Evolutionary conservation across 495 filamentous ascomycete species (phyloP), one percentile per base, ranked within the genome.

Genomic region (Jackrogersella multiformis): DNA sequence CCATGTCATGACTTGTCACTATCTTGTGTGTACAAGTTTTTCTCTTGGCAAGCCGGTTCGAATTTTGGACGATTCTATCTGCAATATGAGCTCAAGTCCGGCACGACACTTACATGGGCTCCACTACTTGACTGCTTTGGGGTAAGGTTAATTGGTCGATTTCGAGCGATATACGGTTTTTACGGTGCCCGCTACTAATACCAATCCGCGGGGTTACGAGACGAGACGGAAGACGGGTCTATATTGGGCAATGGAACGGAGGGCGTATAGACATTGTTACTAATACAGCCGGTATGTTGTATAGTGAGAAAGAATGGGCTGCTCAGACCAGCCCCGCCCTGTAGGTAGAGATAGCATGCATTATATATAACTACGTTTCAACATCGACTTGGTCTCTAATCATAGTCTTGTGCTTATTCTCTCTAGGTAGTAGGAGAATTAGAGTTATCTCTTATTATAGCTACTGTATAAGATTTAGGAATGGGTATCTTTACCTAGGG

Each of bases 341-440:
- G 32, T 64, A 39, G 26, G 42, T 64, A 56, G 20, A 56, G 48
- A 49, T 26, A 48, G 13, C 21, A 54, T 55, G 41, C 35, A 63
- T 58, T 63, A 63, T 59, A 64, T 45, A 63, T 62, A 67, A 30
- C 15, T 59, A 41, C 34, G 12, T 28, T 34, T n/a, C 28, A 41
- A 30, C 16, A 16, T 30, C 4, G 8, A 26, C 12, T 30, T n/a
- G n/a, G n/a, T n/a, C n/a, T n/a, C n/a, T n/a, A n/a, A n/a, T n/a
- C n/a, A n/a, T n/a, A n/a, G n/a, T n/a, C n/a, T n/a, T n/a, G n/a
- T n/a, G n/a, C n/a, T n/a, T n/a, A n/a, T n/a, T n/a, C n/a, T n/a
- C n/a, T n/a, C n/a, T 26, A 48, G 15, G 39, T 42, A 21, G 23
- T 28, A n/a, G n/a, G n/a, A n/a, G n/a, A n/a, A n/a, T n/a, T n/a